Evolutionary conservation across 163 green algal species (phyloP), one percentile per base, ranked within the genome.

Genomic region (Chlamydomonas reinhardtii): DNA sequence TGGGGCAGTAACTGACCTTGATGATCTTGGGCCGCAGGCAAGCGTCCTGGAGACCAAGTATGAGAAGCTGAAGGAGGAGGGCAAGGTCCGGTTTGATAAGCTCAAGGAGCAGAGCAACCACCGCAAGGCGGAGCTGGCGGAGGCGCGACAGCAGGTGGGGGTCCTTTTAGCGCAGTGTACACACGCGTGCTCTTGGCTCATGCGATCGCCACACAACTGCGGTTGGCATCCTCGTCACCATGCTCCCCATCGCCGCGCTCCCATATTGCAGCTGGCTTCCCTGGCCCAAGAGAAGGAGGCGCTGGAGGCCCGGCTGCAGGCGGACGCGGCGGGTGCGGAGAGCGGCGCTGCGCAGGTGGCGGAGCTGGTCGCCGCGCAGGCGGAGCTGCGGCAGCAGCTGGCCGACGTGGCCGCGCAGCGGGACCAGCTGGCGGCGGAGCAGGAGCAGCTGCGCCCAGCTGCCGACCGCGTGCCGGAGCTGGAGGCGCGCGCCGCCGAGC

Each of bases 31-130:
- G 48, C 2, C 39, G 15, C 68, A 85, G 79, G 79, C 79, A 0
- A 56, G 56, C 24, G 81, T 81, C 29, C 43, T 87, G 35, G 81
- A 87, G 59, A 61, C 54, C 29, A 87, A 87, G 70, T 87, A 81
- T n/a, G 71, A 79, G 59, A 80, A 79, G 39, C 81, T 87, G 27
- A 79, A 80, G 56, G 81, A 87, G 81, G 71, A 87, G 71, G 81
- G 70, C 71, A 87, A 87, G 81, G 81, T 81, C 29, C 70, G 70
- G 35, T 87, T 87, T 59, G 81, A 87, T n/a, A 87, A 80, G 70
- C 71, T 87, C 32, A 87, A 87, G 71, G 81, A 79, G 70, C 81
- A 87, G 81, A 80, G 54, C 70, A 79, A 87, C 37, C 35, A 80
- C 35, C 81, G 81, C 35, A 87, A 87, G 61, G 70, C 52, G 32